Base-by-base conservation (phyloP, 345 rosid genomes). In the Carallia pectinifolia region DNA sequence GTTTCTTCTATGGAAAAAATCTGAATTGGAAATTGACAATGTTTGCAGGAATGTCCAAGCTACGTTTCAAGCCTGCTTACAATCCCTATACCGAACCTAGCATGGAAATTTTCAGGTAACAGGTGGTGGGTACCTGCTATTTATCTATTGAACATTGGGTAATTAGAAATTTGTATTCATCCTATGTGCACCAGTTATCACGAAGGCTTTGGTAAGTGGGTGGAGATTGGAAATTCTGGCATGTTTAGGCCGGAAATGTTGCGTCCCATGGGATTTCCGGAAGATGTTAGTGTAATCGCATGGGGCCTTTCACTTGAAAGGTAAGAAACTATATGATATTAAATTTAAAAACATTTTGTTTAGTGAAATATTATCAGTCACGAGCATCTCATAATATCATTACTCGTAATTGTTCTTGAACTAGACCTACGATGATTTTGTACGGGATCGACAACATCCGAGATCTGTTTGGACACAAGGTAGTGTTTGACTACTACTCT, bases 261-360 rank as follows among this genome's bases (percentile, higher is more conserved):
- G 64, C 92, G 69, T 52, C 97, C 97, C 1, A 92, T 94, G 99
- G 99, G 97, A 71, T 83, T 94, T 48, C 93, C 96, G 3, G 93
- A 94, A 73, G 99, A 94, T 75, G 89, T 90, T 40, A 82, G 83
- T 27, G 96, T 92, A 30, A 88, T 92, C 64, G 97, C 99, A 44
- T 92, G 99, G 96, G 98, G 98, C 48, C 96, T 95, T 69, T 92
- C 97, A 23, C 98, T 95, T 44, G 99, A 92, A 84, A 92, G 99
- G 99, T 95, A 82, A 73, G 71, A 52, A 56, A 8, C n/a, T 54
- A 6, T 12, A 38, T 55, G 9, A 6, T 39, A 67, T 13, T 3
- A 56, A 54, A 37, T 0, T 27, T 10, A 0, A 17, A 10, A n/a
- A 36, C 39, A 18, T 39, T 55, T 56, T 54, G 23, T n/a, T 38